Percentiles rank a stretch among this genome's conserved stretches.
phyloP scores from a whole-genome alignment of 768 basidiomycete species.

The Lactarius sanguifluus region DNA sequence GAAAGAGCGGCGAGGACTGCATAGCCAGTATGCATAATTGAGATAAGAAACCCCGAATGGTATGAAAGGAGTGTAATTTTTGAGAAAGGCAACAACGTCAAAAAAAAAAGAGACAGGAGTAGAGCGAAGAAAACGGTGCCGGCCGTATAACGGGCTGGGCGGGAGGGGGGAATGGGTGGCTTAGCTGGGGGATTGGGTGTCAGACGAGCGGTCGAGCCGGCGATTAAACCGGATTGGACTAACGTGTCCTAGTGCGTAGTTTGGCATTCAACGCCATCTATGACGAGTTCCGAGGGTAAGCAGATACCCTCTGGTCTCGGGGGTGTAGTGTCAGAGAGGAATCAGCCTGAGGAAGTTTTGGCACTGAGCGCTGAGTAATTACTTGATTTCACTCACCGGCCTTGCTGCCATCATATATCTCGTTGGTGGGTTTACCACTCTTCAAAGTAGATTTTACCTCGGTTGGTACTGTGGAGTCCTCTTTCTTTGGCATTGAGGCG shows the following conservation, averaged over 20 bases:
- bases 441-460: neutral
- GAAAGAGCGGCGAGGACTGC: constrained; percentile 27
- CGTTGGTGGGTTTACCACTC: neutral
- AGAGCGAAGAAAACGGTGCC: constrained; percentile 27
- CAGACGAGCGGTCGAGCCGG: constrained; percentile 5
- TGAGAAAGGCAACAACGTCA: constrained; percentile 31
- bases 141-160: constrained; percentile 15
- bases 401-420: neutral
- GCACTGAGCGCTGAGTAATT: neutral
- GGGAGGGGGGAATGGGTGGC: neutral
- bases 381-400: neutral
- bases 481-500: neutral
- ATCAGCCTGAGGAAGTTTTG: neutral
- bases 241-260: neutral
- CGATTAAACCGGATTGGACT: neutral
- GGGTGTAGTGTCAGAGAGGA: neutral
- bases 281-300: neutral
- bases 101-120: constrained; percentile 33
- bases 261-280: constrained; percentile 8
- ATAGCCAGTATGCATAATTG: constrained; percentile 38
- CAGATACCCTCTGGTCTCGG: neutral
- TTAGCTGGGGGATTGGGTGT: neutral
- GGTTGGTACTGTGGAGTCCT: neutral
- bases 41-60: constrained; percentile 26
- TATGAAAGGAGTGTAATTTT: constrained; percentile 28